A percentile compares a stretch with the other conserved stretches of the same genome.
Conservation (phyloP, 768 basidiomycete species). For the Boletus pseudo-olivaceus region DNA sequence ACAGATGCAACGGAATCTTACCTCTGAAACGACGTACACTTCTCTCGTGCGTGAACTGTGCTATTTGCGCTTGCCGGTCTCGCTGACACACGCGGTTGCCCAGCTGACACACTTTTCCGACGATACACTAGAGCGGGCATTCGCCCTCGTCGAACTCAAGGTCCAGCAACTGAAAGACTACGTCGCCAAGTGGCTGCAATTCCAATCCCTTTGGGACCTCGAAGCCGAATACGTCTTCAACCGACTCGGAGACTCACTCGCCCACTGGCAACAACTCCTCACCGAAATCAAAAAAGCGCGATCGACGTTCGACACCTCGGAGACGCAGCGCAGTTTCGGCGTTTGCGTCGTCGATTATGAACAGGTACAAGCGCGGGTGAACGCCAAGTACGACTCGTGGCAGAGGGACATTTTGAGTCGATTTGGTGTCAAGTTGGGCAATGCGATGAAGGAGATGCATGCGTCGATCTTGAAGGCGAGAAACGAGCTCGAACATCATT, state of each 20-base stretch:
- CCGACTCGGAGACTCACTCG: conserved; percentile 89
- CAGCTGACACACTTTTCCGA: conserved; percentile 77
- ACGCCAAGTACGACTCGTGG: conserved; percentile 98
- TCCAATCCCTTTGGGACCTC: conserved; percentile 98
- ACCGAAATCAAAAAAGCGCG: conserved; percentile 97
- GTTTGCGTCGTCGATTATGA: conserved; percentile 96
- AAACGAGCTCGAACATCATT: conserved; percentile 94
- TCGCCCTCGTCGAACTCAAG: conserved; percentile 83
- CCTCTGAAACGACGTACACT: conserved; percentile 75
- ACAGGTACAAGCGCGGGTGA: conserved; percentile 95
- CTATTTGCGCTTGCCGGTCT: background rate
- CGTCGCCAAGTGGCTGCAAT: conserved; percentile 97
- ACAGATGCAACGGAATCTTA: conserved; percentile 71
- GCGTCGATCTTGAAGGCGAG: conserved; percentile 88
- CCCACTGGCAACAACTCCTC: conserved; percentile 92
- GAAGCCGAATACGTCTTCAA: conserved; percentile 96
- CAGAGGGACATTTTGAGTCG: conserved; percentile 90
- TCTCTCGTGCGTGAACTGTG: conserved; percentile 57
- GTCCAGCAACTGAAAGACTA: conserved; percentile 85
- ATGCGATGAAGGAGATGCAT: conserved; percentile 98
- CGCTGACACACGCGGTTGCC: conserved; percentile 10
- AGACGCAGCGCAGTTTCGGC: conserved; percentile 88
- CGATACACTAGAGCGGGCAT: conserved; percentile 73
- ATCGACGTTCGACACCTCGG: conserved; percentile 94
- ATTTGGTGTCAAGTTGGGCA: conserved; percentile 90